These are phyloP conservation scores for Rhizopogon vulgaris DNA, from an alignment of 768 basidiomycete species.

Conservation along the genomic window DNA sequence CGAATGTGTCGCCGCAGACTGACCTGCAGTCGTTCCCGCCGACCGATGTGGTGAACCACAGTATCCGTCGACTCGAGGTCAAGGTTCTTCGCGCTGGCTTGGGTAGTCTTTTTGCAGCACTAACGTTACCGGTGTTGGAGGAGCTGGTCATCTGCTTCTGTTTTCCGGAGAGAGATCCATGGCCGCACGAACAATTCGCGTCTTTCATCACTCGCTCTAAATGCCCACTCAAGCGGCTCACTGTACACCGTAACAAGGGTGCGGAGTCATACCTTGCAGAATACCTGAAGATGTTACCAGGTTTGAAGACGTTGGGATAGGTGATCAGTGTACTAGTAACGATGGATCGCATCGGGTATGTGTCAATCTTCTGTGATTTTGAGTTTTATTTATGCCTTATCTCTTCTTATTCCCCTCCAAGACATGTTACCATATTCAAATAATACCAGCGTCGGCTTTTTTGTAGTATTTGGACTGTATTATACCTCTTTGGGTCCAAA, in stretches of 20 bases:
- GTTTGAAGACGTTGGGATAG: conserved; percentile 4
- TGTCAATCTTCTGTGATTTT: background rate
- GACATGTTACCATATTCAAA: background rate
- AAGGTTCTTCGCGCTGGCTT: conserved; percentile 23
- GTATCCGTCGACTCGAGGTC: conserved; percentile 20
- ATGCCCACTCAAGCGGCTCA: conserved; percentile 17
- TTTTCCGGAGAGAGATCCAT: conserved; percentile 20
- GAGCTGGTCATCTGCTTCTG: conserved; percentile 28
- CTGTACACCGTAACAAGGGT: conserved; percentile 18
- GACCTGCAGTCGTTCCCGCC: conserved; percentile 4
- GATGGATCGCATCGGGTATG: background rate
- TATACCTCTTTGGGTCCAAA: background rate
- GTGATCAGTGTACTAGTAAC: background rate
- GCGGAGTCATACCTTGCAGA: conserved; percentile 16
- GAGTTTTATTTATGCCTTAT: background rate
- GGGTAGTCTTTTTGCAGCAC: conserved; percentile 10
- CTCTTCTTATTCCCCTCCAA: background rate
- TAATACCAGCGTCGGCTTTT: background rate
- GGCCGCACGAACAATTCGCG: conserved; percentile 22
- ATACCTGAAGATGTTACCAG: conserved; percentile 16
- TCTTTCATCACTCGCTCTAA: conserved; percentile 19
- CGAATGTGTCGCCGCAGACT: conserved; percentile 11
- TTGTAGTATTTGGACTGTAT: background rate
- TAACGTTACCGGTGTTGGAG: conserved; percentile 22
- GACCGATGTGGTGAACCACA: conserved; percentile 13